A percentile compares a stretch with the other conserved stretches of the same genome.
Evolutionary conservation across 106 monocot genomes (phyloP).

Genomic region (Agapanthus africanus): DNA sequence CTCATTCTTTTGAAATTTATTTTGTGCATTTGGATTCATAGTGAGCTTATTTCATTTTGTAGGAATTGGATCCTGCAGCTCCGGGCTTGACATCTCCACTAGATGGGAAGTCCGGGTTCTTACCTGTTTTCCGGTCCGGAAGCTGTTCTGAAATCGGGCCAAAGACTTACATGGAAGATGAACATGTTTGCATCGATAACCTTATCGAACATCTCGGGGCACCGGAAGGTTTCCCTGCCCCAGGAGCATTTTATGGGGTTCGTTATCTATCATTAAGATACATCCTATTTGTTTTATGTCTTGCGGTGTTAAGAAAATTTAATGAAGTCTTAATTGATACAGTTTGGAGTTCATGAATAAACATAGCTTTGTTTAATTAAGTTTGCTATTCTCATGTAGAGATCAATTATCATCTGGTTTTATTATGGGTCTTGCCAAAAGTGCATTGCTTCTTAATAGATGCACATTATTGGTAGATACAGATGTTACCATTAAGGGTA

Average conservation of each 20-base stretch:
- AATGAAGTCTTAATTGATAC: too few relatives aligned
- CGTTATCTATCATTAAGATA: not conserved
- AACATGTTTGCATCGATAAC: conserved; percentile 45
- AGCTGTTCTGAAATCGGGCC: conserved; percentile 28
- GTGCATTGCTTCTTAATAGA: not conserved
- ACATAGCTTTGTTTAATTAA: too few relatives aligned
- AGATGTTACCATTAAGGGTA: not conserved
- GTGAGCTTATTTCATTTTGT: not conserved
- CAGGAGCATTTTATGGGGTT: conserved; percentile 71
- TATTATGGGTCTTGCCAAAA: not conserved
- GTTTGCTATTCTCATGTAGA: not conserved
- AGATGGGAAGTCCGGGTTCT: conserved; percentile 18
- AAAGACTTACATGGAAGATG: conserved; percentile 24
- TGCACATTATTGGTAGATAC: not conserved
- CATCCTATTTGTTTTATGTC: too few relatives aligned
- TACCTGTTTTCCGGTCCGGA: conserved; percentile 23
- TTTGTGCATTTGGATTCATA: too few relatives aligned
- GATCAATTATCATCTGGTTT: not conserved
- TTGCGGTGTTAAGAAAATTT: too few relatives aligned
- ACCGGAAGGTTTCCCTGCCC: conserved; percentile 21
- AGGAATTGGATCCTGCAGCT: conserved; percentile 13
- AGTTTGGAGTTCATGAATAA: too few relatives aligned
- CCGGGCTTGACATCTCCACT: conserved; percentile 7
- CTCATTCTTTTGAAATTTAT: too few relatives aligned
- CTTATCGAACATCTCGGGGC: conserved; percentile 34